Evolutionary conservation across 495 filamentous ascomycete species (phyloP), one percentile per base, ranked within the genome.

Genomic region (Penicillium mononematosum): DNA sequence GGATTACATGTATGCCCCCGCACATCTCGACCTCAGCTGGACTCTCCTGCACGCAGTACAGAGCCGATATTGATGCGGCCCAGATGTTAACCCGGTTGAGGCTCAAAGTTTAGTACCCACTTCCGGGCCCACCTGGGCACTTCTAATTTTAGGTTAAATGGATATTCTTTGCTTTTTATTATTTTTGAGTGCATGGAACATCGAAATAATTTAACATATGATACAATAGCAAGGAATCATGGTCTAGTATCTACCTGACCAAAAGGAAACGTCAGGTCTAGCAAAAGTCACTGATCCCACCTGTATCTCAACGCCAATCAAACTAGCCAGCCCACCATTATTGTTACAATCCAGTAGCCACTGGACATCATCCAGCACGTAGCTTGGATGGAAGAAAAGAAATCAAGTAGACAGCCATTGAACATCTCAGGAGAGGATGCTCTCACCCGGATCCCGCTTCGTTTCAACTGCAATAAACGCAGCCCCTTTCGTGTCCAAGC

Each of bases 401-500:
- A 48, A 22, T 17, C 8, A 45, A 49, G 42, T 29, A 58, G 11
- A 14, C 11, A 36, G 42, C 55, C 25, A 44, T 2, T 14, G 17
- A 25, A 19, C 50, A 69, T 16, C 66, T 67, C 41, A 66, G 42
- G 43, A 58, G 62, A 75, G 71, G 29, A 78, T 54, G 19, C 65
- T 63, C 36, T 64, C 63, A 11, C 65, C 70, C 12, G 48, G 41
- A 57, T 71, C 70, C 2, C 60, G 55, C 61, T 77, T 77, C 7
- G 73, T 75, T 49, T 77, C 76, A 22, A 78, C 76, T 36, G 73
- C 70, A 59, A 71, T 60, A 47, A 77, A 78, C 1, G 74, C 69
- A 32, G 53, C 58, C 0, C 75, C 72, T 45, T 82, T 65, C 47
- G 72, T 70, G 61, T 77, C 70, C 58, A 87, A 78, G 17, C 83